phyloP scores from a whole-genome alignment of 129 eudicot species.

The Glebionis coronaria region DNA sequence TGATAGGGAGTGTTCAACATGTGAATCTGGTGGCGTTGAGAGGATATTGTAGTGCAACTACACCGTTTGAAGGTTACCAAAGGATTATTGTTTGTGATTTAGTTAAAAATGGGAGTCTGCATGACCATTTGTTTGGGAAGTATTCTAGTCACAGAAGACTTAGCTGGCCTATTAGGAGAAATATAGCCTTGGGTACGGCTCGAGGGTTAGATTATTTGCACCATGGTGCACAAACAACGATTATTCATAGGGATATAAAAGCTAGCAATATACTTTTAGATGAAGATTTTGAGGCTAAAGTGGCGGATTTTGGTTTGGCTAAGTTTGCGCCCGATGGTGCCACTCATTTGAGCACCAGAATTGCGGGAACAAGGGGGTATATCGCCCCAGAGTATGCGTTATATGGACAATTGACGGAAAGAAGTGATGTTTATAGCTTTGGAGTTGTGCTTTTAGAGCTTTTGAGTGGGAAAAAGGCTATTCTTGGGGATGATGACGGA shows the following conservation, averaged over 20 bases:
- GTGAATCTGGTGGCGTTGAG: constrained; percentile 72
- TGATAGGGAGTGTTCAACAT: constrained; percentile 87
- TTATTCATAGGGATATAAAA: constrained; percentile 88
- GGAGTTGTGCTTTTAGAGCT: constrained; percentile 89
- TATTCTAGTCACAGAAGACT: constrained; percentile 16
- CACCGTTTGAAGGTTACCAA: constrained; percentile 71
- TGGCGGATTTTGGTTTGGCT: constrained; percentile 90
- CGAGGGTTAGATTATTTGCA: constrained; percentile 80
- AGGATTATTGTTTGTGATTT: constrained; percentile 82
- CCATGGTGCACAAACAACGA: constrained; percentile 68
- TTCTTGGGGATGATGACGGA: constrained; percentile 43
- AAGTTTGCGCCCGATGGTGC: constrained; percentile 87
- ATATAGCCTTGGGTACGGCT: constrained; percentile 79
- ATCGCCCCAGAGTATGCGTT: constrained; percentile 93
- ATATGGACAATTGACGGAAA: constrained; percentile 85
- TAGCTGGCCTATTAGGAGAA: constrained; percentile 77
- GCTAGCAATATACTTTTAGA: constrained; percentile 85
- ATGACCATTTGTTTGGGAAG: constrained; percentile 72
- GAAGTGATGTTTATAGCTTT: constrained; percentile 90
- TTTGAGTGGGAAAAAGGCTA: constrained; percentile 86
- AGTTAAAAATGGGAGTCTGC: constrained; percentile 78
- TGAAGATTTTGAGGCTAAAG: constrained; percentile 79
- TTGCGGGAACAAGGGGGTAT: constrained; percentile 96
- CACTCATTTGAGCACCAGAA: constrained; percentile 86
- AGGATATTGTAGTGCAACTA: constrained; percentile 85